phyloP scores from a whole-genome alignment of 768 basidiomycete species.

The Phlebiopsis flavidoalba region DNA sequence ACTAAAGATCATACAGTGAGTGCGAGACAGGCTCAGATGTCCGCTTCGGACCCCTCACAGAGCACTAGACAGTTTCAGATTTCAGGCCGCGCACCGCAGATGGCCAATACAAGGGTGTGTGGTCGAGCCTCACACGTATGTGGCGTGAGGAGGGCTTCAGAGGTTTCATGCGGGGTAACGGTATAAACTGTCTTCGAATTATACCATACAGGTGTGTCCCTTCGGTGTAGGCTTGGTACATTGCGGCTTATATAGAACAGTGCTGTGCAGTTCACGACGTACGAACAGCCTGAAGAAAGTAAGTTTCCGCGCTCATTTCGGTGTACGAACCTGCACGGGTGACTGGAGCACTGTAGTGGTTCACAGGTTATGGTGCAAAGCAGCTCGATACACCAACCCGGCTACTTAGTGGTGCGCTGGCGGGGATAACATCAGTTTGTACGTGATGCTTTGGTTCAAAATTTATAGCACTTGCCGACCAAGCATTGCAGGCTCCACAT shows the following conservation, averaged over 20 bases:
- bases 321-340: constrained; percentile 10
- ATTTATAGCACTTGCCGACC: neutral
- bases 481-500: constrained; percentile 59
- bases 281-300: constrained; percentile 91
- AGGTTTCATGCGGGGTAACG: constrained; percentile 93
- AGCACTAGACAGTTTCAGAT: constrained; percentile 87
- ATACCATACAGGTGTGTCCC: constrained; percentile 63
- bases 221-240: neutral
- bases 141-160: constrained; percentile 91
- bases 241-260: constrained; percentile 31
- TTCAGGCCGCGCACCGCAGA: constrained; percentile 51
- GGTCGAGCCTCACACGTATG: constrained; percentile 79
- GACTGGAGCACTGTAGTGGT: constrained; percentile 42
- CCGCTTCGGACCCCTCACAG: neutral
- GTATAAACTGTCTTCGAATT: constrained; percentile 88
- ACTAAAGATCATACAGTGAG: constrained; percentile 95
- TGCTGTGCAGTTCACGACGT: constrained; percentile 82
- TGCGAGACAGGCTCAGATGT: constrained; percentile 7
- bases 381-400: constrained; percentile 87
- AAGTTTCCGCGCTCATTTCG: neutral
- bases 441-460: constrained; percentile 27
- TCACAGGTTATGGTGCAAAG: constrained; percentile 62
- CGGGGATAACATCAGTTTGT: constrained; percentile 95
- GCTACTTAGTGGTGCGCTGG: constrained; percentile 80
- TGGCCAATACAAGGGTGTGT: constrained; percentile 78